Base-by-base conservation (phyloP, 2,329 filamentous ascomycete species). In the Cadophora luteo-olivacea region DNA sequence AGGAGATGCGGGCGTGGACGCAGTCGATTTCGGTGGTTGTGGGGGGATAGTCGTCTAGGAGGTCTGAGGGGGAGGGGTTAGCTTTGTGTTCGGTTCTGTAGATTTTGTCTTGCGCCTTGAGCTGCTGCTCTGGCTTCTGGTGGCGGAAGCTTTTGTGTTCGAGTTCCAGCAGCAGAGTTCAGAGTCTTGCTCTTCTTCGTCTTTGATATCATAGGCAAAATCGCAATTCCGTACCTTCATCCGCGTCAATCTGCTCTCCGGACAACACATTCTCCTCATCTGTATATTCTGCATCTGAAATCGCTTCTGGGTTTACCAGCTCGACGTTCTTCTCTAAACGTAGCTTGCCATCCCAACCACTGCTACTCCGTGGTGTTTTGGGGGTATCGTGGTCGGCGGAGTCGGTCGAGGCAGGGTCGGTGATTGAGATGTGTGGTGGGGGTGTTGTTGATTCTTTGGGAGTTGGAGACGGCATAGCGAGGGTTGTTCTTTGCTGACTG, bases 241-340 rank as follows among this genome's bases (percentile, higher is more conserved):
- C 94, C 7, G 93, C 91, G 32, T 87, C 85, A 68, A 97, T 93
- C 77, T 91, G 84, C 68, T 97, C 91, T 61, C 91, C 90, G 0
- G 87, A 88, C 70, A 92, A 81, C 24, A 90, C 85, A 69, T 90
- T 87, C 70, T 89, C 87, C 12, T 89, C 87, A 72, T 92, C 94
- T 19, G 92, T 96, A 77, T 95, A 93, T 67, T 97, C 94, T 0
- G 92, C 89, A 75, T 97, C 94, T 54, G 91, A 92, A 63, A 97
- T 80, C 11, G 92, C 92, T 77, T 96, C 93, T 2, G 93, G 91
- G 76, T 97, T 97, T 29, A 86, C 84, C 58, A 97, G 82, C 38
- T 88, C 83, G 1, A 89, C 85, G 77, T 87, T 90, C 75, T 89
- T 89, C 70, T 92, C 89, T 62, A 97, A 81, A 49, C 92, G 86